Percentiles rank a stretch among this genome's conserved stretches.
phyloP scores from a whole-genome alignment of 305 asterid species.

The Fraxinus baroniana region DNA sequence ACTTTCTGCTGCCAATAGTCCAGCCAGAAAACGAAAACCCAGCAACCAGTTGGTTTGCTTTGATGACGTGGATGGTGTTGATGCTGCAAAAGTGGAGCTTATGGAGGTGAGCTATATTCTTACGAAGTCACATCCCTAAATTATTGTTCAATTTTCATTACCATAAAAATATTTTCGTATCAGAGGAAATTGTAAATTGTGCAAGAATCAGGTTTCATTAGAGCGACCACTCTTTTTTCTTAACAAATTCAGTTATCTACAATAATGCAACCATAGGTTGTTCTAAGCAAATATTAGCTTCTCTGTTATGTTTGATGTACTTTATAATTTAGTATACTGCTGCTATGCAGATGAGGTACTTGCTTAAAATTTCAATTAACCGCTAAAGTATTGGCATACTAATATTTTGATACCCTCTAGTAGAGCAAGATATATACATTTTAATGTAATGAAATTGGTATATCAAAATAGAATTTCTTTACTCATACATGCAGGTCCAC shows the following conservation, averaged over 20 bases:
- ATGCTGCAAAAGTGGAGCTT: constrained; percentile 86
- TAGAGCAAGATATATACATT: not conserved
- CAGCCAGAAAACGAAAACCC: constrained; percentile 65
- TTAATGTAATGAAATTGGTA: not conserved
- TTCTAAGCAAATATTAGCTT: not conserved
- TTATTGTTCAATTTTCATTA: not conserved
- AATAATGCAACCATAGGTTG: not conserved
- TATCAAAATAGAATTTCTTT: not conserved
- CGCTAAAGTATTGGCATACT: not conserved
- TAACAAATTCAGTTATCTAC: not conserved
- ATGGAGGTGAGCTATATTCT: constrained; percentile 65
- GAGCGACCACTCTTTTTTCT: not conserved
- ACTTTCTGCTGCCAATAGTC: constrained; percentile 76
- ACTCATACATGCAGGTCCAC: not conserved
- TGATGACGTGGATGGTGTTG: constrained; percentile 95
- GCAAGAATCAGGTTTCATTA: not conserved
- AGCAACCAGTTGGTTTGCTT: constrained; percentile 66
- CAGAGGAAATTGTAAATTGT: not conserved
- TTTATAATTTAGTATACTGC: not conserved
- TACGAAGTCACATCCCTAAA: not conserved
- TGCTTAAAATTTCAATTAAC: not conserved
- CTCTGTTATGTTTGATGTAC: not conserved
- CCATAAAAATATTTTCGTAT: not conserved
- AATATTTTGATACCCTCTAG: not conserved
- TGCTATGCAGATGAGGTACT: not conserved